A percentile compares a stretch with the other conserved stretches of the same genome.
phyloP scores from a whole-genome alignment of 2,329 filamentous ascomycete genomes.

The Phyllosticta citriasiana region DNA sequence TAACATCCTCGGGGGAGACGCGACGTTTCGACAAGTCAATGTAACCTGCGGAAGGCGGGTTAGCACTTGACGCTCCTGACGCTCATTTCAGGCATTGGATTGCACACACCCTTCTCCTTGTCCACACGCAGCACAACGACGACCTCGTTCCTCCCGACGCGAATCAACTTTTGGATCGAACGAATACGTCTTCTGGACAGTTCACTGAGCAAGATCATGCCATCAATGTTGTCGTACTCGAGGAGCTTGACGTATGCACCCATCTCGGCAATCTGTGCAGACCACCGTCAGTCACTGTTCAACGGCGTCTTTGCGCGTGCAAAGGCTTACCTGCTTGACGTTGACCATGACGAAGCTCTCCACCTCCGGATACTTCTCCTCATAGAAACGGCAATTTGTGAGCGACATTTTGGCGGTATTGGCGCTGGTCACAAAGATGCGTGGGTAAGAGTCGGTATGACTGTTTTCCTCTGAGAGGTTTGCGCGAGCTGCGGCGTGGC shows the following conservation, averaged over 20 bases:
- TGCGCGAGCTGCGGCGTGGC: not conserved
- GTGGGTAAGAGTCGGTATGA: not conserved
- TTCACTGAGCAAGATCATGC: slow-evolving; percentile 98
- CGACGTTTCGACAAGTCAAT: slow-evolving; percentile 98
- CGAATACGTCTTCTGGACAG: slow-evolving; percentile 95
- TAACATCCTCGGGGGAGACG: slow-evolving; percentile 92
- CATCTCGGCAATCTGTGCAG: slow-evolving; percentile 86
- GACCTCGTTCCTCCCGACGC: slow-evolving; percentile 95
- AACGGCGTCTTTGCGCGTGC: not conserved
- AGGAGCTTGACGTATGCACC: slow-evolving; percentile 98
- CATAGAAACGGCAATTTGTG: slow-evolving; percentile 94
- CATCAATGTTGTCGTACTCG: slow-evolving; percentile 99
- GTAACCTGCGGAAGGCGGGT: slow-evolving; percentile 49
- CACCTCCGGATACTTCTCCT: slow-evolving; percentile 96
- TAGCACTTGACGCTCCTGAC: not conserved
- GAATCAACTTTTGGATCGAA: slow-evolving; percentile 97
- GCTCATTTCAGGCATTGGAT: slow-evolving; percentile 3
- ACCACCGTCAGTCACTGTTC: not conserved
- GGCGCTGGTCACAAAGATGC: not conserved
- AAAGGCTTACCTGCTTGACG: slow-evolving; percentile 72
- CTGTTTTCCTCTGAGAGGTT: not conserved
- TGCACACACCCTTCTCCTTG: slow-evolving; percentile 80
- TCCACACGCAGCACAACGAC: slow-evolving; percentile 97
- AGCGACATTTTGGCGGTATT: slow-evolving; percentile 61
- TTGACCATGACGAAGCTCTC: slow-evolving; percentile 99